Conservation (phyloP, 2,329 filamentous ascomycete species). For the Coleophoma cylindrospora region DNA sequence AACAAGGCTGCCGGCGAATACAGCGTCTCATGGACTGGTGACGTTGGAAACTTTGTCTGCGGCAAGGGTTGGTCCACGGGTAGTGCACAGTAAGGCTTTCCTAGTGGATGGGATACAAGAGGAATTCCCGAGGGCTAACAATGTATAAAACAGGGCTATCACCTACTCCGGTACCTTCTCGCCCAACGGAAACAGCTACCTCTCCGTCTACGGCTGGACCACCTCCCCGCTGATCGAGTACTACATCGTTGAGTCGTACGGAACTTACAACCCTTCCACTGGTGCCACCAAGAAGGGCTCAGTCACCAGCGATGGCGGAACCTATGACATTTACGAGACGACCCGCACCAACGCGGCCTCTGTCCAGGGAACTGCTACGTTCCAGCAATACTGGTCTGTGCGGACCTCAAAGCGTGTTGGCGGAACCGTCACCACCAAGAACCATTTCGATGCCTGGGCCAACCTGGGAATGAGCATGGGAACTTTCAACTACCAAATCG, state of each 20-base stretch:
- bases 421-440: conserved; percentile 42
- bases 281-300: conserved; percentile 37
- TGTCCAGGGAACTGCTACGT: conserved; percentile 36
- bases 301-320: conserved; percentile 44
- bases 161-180: conserved; percentile 35
- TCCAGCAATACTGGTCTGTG: conserved; percentile 48
- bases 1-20: conserved; percentile 46
- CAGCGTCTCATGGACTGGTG: conserved; percentile 40
- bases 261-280: conserved; percentile 28
- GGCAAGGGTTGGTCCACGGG: conserved; percentile 46
- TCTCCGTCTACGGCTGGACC: conserved; percentile 56
- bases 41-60: conserved; percentile 38
- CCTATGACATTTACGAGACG: conserved; percentile 36
- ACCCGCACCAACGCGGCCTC: background rate
- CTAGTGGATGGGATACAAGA: no score
- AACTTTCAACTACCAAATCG: conserved; percentile 41
- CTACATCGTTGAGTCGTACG: conserved; percentile 25
- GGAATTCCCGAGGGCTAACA: no score
- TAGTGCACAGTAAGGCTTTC: conserved; percentile 12
- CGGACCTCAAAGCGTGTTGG: conserved; percentile 41
- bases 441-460: conserved; percentile 48
- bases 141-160: conserved; percentile 26
- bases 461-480: conserved; percentile 40
- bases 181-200: conserved; percentile 39
- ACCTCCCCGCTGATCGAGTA: conserved; percentile 14